Base-by-base conservation (phyloP, 192 early-diverging fungal species). In the Linnemannia exigua region DNA sequence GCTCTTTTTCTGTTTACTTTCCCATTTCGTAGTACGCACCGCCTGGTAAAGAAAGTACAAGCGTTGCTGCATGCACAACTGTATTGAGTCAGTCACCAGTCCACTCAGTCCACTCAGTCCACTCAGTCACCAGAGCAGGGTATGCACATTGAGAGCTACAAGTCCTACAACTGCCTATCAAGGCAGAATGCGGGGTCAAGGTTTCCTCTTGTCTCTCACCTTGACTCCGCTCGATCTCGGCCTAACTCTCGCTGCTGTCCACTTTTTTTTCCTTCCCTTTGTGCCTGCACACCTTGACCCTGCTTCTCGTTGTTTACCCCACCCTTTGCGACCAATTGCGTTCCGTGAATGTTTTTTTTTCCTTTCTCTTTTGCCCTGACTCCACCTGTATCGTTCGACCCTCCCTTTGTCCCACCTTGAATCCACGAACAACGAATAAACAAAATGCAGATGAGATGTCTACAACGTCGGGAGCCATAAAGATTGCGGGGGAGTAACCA, bases 181-280 rank as follows among this genome's bases (percentile, higher is more conserved):
- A 46, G 82, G 82, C 50, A 19, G 44, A 84, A 79, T 84, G 82
- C 76, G 82, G 82, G 82, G 82, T 84, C 71, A 52, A 74, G 70
- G 75, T 81, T 72, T 15, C 46, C 11, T n/a, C 36, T 20, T 20
- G 37, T 22, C 44, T 71, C 52, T 58, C 58, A 44, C 41, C 41
- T 52, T 51, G 50, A 22, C 73, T 74, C 73, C 37, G 37, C 54
- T 67, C 41, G 61, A 28, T 44, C 46, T 31, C 63, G 28, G n/a
- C 15, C 44, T 54, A n/a, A n/a, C 28, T 16, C 1, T 14, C 3
- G 20, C 71, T 31, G 2, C n/a, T 52, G 19, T 72, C 71, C 71
- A 73, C 72, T 73, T 71, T 71, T 71, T 71, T 46, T 71, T 63
- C 12, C 9, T 22, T 63, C 12, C 7, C n/a, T 2, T 63, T 70